A percentile compares a stretch with the other conserved stretches of the same genome.
Evolutionary conservation across 176 grass and related monocot species (phyloP).

Genomic region (Zea luxurians): DNA sequence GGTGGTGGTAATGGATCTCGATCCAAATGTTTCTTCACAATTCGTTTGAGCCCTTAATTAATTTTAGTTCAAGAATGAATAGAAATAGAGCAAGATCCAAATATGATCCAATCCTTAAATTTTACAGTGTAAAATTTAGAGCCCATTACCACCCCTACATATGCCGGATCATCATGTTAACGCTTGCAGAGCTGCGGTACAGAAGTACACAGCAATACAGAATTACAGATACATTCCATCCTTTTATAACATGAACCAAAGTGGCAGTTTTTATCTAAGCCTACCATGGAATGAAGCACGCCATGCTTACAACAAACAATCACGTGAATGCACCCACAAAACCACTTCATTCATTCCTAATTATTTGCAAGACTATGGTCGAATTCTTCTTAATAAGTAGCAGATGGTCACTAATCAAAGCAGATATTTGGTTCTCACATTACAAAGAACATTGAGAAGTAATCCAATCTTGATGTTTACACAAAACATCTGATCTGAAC

Average conservation of each 20-base stretch:
- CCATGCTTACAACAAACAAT: not conserved
- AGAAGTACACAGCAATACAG: not conserved
- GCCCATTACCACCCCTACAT: too few relatives aligned
- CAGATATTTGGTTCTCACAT: not conserved
- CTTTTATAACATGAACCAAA: not conserved
- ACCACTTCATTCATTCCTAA: not conserved
- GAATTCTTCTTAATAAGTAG: not conserved
- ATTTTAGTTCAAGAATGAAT: too few relatives aligned
- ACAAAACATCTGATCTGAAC: not conserved
- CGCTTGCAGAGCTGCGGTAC: not conserved
- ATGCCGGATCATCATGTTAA: not conserved
- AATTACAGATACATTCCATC: not conserved
- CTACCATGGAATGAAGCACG: not conserved
- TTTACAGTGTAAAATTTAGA: too few relatives aligned
- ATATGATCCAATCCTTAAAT: too few relatives aligned
- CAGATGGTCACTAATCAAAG: not conserved
- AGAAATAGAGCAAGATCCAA: too few relatives aligned
- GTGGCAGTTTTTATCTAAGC: not conserved
- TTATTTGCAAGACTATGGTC: not conserved
- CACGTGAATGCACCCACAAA: not conserved
- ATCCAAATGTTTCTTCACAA: too few relatives aligned
- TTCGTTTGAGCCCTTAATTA: too few relatives aligned
- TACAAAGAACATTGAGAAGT: not conserved
- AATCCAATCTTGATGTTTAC: not conserved
- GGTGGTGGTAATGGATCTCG: too few relatives aligned